Percentiles rank a stretch among this genome's conserved stretches.
phyloP scores from a whole-genome alignment of 257 asterid genomes.

The Buddleja alternifolia region DNA sequence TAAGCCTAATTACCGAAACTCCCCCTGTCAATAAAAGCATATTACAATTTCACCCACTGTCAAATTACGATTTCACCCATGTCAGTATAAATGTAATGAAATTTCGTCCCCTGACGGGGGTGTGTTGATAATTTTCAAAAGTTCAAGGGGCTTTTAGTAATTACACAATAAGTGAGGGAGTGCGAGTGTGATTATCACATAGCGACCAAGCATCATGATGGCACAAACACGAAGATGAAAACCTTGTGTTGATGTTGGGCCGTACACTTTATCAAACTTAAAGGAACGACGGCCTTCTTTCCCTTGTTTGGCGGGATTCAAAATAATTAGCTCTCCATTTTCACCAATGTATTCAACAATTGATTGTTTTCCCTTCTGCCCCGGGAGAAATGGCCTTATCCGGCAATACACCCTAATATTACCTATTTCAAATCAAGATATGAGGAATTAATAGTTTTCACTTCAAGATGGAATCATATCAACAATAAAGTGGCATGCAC shows the following conservation, averaged over 20 bases:
- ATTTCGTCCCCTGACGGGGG: too few species aligned
- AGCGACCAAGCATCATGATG: background rate
- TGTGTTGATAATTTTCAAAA: too few species aligned
- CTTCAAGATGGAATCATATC: constrained; percentile 1
- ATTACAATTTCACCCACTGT: too few species aligned
- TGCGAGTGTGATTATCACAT: too few species aligned
- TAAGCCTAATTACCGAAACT: too few species aligned
- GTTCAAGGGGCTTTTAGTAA: too few species aligned
- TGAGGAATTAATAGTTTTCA: background rate
- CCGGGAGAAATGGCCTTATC: constrained; percentile 87
- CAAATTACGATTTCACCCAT: too few species aligned
- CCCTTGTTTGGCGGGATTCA: constrained; percentile 85
- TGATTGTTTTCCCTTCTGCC: constrained; percentile 74
- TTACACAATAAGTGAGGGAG: too few species aligned
- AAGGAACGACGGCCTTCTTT: constrained; percentile 90
- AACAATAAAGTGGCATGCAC: constrained; percentile 39
- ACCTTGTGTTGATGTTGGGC: constrained; percentile 89
- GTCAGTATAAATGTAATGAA: too few species aligned
- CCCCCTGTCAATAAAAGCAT: too few species aligned
- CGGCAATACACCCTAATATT: constrained; percentile 95
- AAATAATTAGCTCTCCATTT: constrained; percentile 73
- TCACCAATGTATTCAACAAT: constrained; percentile 77
- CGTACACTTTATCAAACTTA: constrained; percentile 79
- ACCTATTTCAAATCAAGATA: constrained; percentile 52
- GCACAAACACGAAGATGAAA: constrained; percentile 23